Conservation (phyloP, 1,139 yeast species). For the Saccharomyces hybrid region DNA sequence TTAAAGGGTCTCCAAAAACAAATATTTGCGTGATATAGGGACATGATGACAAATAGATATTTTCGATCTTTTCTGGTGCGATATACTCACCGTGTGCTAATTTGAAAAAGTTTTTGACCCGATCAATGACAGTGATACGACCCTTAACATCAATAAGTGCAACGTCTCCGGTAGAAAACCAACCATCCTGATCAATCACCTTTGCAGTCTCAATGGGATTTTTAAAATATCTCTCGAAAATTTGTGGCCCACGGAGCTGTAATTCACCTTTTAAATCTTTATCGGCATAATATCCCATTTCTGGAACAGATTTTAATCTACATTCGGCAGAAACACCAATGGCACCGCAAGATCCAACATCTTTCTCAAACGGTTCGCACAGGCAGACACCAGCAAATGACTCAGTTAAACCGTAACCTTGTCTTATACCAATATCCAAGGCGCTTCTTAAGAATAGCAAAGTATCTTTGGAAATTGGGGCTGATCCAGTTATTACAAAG, state of each 20-base stretch:
- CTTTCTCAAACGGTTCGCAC: conserved; percentile 38
- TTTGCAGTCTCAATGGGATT: conserved; percentile 47
- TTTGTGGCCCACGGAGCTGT: conserved; percentile 59
- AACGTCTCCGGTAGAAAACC: conserved; percentile 75
- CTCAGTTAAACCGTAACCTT: conserved; percentile 78
- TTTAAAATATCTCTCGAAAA: conserved; percentile 55
- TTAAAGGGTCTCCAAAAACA: conserved; percentile 62
- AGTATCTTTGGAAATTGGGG: conserved; percentile 61
- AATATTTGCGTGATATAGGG: conserved; percentile 49
- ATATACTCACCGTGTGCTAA: conserved; percentile 77
- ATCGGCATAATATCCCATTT: conserved; percentile 52
- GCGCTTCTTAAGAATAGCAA: conserved; percentile 54
- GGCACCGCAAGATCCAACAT: conserved; percentile 61
- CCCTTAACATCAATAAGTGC: conserved; percentile 50
- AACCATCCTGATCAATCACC: conserved; percentile 55
- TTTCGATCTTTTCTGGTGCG: conserved; percentile 73
- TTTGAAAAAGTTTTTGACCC: conserved; percentile 77
- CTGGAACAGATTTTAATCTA: conserved; percentile 58
- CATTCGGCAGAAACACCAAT: conserved; percentile 47
- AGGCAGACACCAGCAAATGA: conserved; percentile 59
- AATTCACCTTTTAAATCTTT: conserved; percentile 49
- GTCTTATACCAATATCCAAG: conserved; percentile 50
- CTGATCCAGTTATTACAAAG: conserved; percentile 54
- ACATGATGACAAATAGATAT: conserved; percentile 48
- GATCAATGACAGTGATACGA: conserved; percentile 55